Evolutionary conservation across 2,329 filamentous ascomycete genomes (phyloP).

Genomic region (Acephala macrosclerotiorum): DNA sequence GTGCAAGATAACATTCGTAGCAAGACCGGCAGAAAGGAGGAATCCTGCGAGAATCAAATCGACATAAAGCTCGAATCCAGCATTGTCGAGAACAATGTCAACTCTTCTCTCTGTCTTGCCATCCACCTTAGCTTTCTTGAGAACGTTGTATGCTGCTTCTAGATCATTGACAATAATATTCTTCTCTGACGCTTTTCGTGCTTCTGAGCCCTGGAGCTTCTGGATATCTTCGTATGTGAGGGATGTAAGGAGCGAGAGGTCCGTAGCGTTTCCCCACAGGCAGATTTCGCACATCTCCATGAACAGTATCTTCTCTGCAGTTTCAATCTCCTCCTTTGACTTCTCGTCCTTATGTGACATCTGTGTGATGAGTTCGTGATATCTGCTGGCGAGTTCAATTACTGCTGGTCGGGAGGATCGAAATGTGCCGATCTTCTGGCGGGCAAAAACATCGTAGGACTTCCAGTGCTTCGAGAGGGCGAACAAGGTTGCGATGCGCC

Average conservation of each 20-base stretch:
- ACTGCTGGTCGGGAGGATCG: conserved; percentile 89
- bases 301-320: conserved; percentile 82
- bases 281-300: conserved; percentile 95
- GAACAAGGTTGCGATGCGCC: conserved; percentile 84
- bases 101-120: conserved; percentile 76
- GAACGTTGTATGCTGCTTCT: conserved; percentile 70
- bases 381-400: conserved; percentile 80
- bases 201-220: conserved; percentile 89
- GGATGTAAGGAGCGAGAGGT: conserved; percentile 88
- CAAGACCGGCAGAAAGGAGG: conserved; percentile 82
- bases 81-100: conserved; percentile 96
- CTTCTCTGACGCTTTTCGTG: conserved; percentile 84
- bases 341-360: conserved; percentile 58
- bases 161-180: conserved; percentile 94
- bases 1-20: conserved; percentile 86
- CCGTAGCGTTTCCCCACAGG: conserved; percentile 96
- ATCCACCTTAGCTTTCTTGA: conserved; percentile 69
- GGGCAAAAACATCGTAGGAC: conserved; percentile 85
- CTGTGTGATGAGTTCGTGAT: conserved; percentile 75
- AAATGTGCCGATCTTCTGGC: conserved; percentile 92
- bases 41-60: conserved; percentile 93
- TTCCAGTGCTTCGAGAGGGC: conserved; percentile 83
- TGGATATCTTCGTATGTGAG: conserved; percentile 96
- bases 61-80: conserved; percentile 96
- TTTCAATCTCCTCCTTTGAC: conserved; percentile 48